Evolutionary conservation across 2,329 filamentous ascomycete species (phyloP).

Genomic region (Phoma sp.): DNA sequence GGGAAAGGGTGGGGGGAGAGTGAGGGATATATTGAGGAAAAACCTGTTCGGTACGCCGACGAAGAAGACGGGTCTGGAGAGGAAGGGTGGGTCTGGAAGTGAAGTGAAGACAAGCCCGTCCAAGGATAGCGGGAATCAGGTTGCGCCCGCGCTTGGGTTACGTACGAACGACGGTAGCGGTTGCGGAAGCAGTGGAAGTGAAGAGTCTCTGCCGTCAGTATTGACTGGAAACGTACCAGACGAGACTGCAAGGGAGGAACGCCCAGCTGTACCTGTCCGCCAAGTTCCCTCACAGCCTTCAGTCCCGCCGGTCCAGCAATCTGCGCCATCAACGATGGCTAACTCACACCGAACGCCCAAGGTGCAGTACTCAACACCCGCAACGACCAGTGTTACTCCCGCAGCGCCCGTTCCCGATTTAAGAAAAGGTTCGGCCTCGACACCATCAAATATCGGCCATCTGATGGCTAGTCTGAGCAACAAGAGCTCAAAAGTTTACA

Average conservation of each 20-base stretch:
- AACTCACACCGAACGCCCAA: background rate
- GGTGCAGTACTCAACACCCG: background rate
- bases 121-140: background rate
- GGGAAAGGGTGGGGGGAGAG: constrained; percentile 3
- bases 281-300: background rate
- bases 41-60: constrained; percentile 17
- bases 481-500: background rate
- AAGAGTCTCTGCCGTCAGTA: background rate
- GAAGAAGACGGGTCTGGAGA: background rate
- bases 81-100: background rate
- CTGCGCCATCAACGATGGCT: background rate
- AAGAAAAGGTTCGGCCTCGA: background rate
- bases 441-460: constrained; percentile 21
- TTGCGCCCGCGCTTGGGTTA: no score
- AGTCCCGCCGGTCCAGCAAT: background rate
- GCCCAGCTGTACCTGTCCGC: no score
- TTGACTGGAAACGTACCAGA: background rate
- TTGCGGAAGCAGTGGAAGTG: background rate
- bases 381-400: background rate
- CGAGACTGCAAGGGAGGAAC: background rate
- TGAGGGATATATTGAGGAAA: constrained; percentile 12
- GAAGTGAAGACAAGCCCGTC: background rate
- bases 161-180: background rate
- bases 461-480: constrained; percentile 21
- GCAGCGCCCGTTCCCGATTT: background rate